Conservation (phyloP, 805 yeast species). For the Wickerhamiella domercqiae region DNA sequence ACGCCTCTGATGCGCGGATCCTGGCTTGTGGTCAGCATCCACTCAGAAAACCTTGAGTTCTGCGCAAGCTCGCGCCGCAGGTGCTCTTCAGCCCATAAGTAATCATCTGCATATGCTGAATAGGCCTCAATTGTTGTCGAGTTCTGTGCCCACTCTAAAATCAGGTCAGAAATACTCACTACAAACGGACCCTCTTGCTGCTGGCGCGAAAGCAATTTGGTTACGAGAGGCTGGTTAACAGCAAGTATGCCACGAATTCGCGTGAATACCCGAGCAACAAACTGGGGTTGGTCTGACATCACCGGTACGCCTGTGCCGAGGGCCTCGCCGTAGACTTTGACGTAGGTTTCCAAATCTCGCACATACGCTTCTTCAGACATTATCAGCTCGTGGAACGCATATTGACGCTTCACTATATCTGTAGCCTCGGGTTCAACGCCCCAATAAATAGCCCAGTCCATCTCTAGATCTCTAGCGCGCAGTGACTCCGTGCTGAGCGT, state of each 20-base stretch:
- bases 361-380: constrained; percentile 56
- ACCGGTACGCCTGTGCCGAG: constrained; percentile 25
- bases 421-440: constrained; percentile 10
- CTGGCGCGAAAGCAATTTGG: constrained; percentile 43
- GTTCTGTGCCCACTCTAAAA: constrained; percentile 45
- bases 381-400: constrained; percentile 60
- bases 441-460: constrained; percentile 20
- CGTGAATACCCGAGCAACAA: constrained; percentile 42
- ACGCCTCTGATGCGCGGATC: constrained; percentile 29
- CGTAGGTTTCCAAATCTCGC: constrained; percentile 48
- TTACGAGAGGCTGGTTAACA: constrained; percentile 39
- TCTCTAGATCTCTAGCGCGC: constrained; percentile 7
- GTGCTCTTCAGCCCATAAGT: constrained; percentile 26
- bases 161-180: constrained; percentile 30
- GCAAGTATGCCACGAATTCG: constrained; percentile 41
- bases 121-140: constrained; percentile 35
- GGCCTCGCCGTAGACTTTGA: constrained; percentile 36
- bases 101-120: constrained; percentile 38
- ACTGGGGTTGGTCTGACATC: constrained; percentile 36
- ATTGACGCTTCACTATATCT: constrained; percentile 42
- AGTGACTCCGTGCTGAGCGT: neutral
- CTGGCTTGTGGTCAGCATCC: constrained; percentile 41
- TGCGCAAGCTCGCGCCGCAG: constrained; percentile 30
- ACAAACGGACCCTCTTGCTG: constrained; percentile 52
- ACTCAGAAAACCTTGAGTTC: constrained; percentile 34